phyloP scores from a whole-genome alignment of 2,329 filamentous ascomycete genomes.

The Xylariomycetidae sp. region DNA sequence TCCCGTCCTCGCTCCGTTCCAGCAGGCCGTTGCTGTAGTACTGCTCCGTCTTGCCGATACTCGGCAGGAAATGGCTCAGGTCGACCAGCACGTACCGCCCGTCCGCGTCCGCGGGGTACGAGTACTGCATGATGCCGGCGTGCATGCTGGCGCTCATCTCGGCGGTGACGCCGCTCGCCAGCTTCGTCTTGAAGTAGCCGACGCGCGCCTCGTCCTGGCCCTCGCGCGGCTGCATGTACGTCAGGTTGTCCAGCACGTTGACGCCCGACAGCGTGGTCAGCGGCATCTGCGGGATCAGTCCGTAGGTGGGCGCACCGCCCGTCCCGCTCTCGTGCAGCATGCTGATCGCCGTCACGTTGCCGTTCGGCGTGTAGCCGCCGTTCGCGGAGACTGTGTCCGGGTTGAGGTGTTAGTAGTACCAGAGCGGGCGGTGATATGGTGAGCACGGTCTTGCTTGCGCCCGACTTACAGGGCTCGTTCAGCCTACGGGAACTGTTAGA shows the following conservation, averaged over 20 bases:
- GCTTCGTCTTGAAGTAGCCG: slow-evolving; percentile 46
- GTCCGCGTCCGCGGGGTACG: slow-evolving; percentile 34
- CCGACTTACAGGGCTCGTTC: slow-evolving; percentile 14
- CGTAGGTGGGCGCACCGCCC: slow-evolving; percentile 54
- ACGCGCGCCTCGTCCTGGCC: slow-evolving; percentile 38
- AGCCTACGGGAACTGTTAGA: slow-evolving; percentile 8
- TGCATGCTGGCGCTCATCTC: slow-evolving; percentile 44
- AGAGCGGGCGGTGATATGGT: not conserved
- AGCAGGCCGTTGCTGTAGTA: slow-evolving; percentile 36
- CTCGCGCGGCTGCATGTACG: slow-evolving; percentile 38
- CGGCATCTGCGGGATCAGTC: slow-evolving; percentile 45
- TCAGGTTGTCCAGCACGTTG: slow-evolving; percentile 40
- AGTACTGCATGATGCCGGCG: slow-evolving; percentile 45
- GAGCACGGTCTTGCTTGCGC: too few species aligned
- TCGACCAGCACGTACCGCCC: slow-evolving; percentile 38
- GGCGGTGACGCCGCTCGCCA: slow-evolving; percentile 42
- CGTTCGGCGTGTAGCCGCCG: slow-evolving; percentile 32
- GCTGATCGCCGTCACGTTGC: slow-evolving; percentile 42
- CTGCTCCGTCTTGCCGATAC: slow-evolving; percentile 32
- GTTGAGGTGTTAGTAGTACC: slow-evolving; percentile 8
- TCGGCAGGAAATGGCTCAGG: slow-evolving; percentile 41
- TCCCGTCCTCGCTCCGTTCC: slow-evolving; percentile 29
- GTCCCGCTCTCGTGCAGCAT: slow-evolving; percentile 53
- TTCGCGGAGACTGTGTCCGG: slow-evolving; percentile 22
- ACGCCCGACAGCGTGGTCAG: slow-evolving; percentile 34